Evolutionary conservation across 768 basidiomycete species (phyloP).

Genomic region (Rhodotorula diobovata): DNA sequence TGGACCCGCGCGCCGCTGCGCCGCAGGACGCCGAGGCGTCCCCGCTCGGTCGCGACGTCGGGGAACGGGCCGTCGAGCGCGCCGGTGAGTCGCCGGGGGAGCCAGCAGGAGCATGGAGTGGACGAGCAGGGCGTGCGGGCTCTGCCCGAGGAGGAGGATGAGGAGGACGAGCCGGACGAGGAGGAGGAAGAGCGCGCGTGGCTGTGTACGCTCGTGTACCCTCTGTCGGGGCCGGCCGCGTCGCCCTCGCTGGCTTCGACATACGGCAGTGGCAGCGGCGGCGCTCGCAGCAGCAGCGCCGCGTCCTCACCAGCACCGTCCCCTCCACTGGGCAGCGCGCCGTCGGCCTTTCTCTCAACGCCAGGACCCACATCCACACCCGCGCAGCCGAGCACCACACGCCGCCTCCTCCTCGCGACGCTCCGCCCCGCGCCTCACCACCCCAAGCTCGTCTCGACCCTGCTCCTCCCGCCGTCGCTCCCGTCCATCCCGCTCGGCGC

Average conservation of each 20-base stretch:
- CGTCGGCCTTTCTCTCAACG: background rate
- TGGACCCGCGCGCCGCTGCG: constrained; percentile 8
- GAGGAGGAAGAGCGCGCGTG: constrained; percentile 96
- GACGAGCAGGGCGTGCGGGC: background rate
- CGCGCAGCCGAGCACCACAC: background rate
- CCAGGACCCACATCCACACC: background rate
- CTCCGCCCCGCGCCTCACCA: constrained; percentile 91
- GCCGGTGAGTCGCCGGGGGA: background rate
- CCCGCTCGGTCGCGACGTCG: background rate
- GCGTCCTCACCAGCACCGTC: background rate
- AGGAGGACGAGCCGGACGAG: constrained; percentile 79
- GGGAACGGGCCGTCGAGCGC: background rate
- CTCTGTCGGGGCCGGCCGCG: constrained; percentile 40
- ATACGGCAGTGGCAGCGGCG: no score
- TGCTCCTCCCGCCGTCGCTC: constrained; percentile 84
- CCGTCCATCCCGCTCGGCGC: constrained; percentile 66
- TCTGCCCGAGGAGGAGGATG: constrained; percentile 37
- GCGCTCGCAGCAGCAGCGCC: background rate
- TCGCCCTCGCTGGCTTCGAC: background rate
- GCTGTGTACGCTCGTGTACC: constrained; percentile 75
- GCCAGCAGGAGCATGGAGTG: background rate
- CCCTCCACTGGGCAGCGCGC: background rate
- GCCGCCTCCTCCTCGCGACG: constrained; percentile 66
- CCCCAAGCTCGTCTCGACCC: constrained; percentile 84
- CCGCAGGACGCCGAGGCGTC: background rate